These are phyloP conservation scores for Metschnikowia baotianmanensis DNA, from an alignment of 805 yeast species.

Conservation along the genomic window DNA sequence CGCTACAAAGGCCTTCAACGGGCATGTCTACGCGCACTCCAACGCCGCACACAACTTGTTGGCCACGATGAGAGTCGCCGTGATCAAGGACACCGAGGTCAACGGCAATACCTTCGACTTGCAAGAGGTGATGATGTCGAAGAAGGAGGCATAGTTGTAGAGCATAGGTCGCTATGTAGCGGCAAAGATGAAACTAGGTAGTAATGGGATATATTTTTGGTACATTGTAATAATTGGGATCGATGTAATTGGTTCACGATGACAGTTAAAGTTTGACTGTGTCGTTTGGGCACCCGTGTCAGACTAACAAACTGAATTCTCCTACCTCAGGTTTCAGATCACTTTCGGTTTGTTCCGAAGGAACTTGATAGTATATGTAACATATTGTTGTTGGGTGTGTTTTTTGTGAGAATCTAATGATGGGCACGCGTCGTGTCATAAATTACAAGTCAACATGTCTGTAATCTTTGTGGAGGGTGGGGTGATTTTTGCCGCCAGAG, in stretches of 20 bases:
- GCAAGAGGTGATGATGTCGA: conserved; percentile 46
- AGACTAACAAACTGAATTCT: too few relatives aligned
- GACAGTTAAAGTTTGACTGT: too few relatives aligned
- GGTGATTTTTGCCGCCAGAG: not conserved
- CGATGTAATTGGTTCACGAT: too few relatives aligned
- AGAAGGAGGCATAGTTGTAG: conserved; percentile 25
- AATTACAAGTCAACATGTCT: too few relatives aligned
- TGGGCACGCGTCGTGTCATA: too few relatives aligned
- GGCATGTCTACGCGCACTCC: conserved; percentile 82
- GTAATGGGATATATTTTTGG: conserved; percentile 8
- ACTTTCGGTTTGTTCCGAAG: too few relatives aligned
- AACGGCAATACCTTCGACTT: conserved; percentile 49
- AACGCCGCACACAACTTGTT: conserved; percentile 83
- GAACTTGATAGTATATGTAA: too few relatives aligned
- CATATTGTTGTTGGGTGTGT: too few relatives aligned
- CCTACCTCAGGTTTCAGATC: too few relatives aligned
- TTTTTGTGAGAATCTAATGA: too few relatives aligned
- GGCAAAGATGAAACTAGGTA: conserved; percentile 1
- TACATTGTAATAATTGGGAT: too few relatives aligned
- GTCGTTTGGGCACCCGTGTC: not conserved
- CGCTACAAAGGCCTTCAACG: conserved; percentile 80
- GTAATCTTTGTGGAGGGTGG: not conserved
- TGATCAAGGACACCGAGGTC: conserved; percentile 65
- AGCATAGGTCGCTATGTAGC: conserved; percentile 1
- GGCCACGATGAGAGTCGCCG: conserved; percentile 81